Evolutionary conservation across 768 basidiomycete species (phyloP).

Genomic region (Termitomyces sp.): DNA sequence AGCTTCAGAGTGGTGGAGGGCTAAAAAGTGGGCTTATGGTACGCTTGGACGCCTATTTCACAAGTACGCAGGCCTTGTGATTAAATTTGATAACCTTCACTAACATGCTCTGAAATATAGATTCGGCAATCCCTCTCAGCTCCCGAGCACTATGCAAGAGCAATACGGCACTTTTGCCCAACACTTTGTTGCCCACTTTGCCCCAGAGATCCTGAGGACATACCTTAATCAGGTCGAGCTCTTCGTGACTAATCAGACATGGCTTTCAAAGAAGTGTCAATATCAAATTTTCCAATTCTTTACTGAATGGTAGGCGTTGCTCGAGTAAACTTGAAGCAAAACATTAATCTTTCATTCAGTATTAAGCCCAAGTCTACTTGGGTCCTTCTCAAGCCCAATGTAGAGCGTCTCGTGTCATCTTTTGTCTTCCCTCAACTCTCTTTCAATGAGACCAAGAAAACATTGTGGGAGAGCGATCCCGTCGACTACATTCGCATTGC

Average conservation of each 20-base stretch:
- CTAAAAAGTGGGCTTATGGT: slow-evolving; percentile 92
- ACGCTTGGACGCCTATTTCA: slow-evolving; percentile 77
- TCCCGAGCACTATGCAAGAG: slow-evolving; percentile 64
- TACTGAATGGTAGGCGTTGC: slow-evolving; percentile 67
- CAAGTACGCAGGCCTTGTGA: slow-evolving; percentile 30
- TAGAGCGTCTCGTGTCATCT: slow-evolving; percentile 67
- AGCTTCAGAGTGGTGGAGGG: slow-evolving; percentile 82
- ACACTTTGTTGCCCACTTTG: slow-evolving; percentile 73
- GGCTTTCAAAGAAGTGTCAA: slow-evolving; percentile 80
- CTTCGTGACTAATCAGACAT: slow-evolving; percentile 66
- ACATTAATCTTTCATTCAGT: slow-evolving; percentile 31
- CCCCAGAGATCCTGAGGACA: slow-evolving; percentile 81
- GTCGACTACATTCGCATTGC: slow-evolving; percentile 75
- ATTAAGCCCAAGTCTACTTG: slow-evolving; percentile 94
- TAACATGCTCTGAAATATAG: slow-evolving; percentile 24
- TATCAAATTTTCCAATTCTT: slow-evolving; percentile 84
- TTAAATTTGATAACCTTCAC: not conserved
- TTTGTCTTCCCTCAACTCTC: slow-evolving; percentile 87
- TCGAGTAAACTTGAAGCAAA: not conserved
- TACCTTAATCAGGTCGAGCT: slow-evolving; percentile 72
- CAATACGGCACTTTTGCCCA: slow-evolving; percentile 70
- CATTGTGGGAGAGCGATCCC: slow-evolving; percentile 78
- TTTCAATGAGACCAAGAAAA: slow-evolving; percentile 62
- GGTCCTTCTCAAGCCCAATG: slow-evolving; percentile 81
- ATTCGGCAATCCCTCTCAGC: slow-evolving; percentile 85